A percentile compares a stretch with the other conserved stretches of the same genome.
phyloP scores from a whole-genome alignment of 148 eudicot species.

The Dysphania ambrosioides region DNA sequence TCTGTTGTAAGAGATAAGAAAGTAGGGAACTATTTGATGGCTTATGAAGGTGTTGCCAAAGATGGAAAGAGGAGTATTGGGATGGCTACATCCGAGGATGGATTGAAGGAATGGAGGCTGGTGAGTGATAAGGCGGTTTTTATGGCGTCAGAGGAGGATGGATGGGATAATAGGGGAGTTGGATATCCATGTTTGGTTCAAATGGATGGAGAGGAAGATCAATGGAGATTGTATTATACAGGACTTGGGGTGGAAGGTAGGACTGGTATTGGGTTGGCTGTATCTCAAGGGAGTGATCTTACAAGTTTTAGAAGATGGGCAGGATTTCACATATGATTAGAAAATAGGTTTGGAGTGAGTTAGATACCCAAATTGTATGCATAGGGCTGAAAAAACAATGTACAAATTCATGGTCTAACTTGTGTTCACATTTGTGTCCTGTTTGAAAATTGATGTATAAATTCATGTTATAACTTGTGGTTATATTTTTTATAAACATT shows the following conservation, averaged over 20 bases:
- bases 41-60: slow-evolving; percentile 60
- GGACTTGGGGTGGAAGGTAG: slow-evolving; percentile 51
- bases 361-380: neutral
- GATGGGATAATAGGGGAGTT: slow-evolving; percentile 72
- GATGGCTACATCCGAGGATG: slow-evolving; percentile 56
- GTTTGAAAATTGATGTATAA: neutral
- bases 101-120: slow-evolving; percentile 60
- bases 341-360: neutral
- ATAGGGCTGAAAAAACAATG: neutral
- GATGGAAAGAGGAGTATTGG: slow-evolving; percentile 64
- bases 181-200: slow-evolving; percentile 67
- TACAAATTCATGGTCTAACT: slow-evolving; percentile 3
- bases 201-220: slow-evolving; percentile 59
- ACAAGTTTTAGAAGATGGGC: slow-evolving; percentile 48
- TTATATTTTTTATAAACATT: too few species aligned
- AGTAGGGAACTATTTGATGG: slow-evolving; percentile 71
- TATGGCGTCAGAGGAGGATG: slow-evolving; percentile 30
- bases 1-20: slow-evolving; percentile 43
- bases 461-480: neutral
- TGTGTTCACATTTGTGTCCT: neutral
- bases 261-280: slow-evolving; percentile 68
- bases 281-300: slow-evolving; percentile 46
- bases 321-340: slow-evolving; percentile 42
- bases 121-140: slow-evolving; percentile 43
- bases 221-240: slow-evolving; percentile 71